phyloP scores from a whole-genome alignment of 192 early-diverging fungal genomes.

The Coemansia pectinata region DNA sequence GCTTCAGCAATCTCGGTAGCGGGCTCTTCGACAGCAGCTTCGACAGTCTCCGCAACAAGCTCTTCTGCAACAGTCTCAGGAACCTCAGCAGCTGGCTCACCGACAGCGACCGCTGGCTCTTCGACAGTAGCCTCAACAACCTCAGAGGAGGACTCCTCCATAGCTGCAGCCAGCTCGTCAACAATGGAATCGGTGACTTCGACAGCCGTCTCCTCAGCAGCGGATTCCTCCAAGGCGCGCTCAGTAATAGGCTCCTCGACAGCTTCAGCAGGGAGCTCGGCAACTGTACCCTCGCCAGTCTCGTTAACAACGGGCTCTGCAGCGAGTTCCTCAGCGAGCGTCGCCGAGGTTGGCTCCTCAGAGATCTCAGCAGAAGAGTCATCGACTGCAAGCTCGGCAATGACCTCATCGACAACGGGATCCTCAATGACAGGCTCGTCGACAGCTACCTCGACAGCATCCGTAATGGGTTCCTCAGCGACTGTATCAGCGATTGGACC shows the following conservation, averaged over 20 bases:
- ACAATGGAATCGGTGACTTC: not conserved
- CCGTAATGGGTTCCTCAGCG: not conserved
- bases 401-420: not conserved
- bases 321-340: not conserved
- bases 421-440: not conserved
- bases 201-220: not conserved
- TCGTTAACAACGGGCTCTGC: not conserved
- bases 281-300: not conserved
- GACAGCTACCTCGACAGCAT: not conserved
- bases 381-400: not conserved
- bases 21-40: not conserved
- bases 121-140: too few relatives aligned
- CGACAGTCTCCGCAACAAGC: not conserved
- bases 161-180: not conserved
- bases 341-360: not conserved
- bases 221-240: not conserved
- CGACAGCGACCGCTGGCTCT: not conserved
- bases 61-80: not conserved
- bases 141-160: too few relatives aligned
- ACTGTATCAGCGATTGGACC: not conserved
- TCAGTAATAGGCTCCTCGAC: not conserved
- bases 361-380: not conserved
- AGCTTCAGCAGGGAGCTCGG: not conserved
- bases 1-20: not conserved
- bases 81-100: not conserved